These are phyloP conservation scores for Picea abies DNA, from an alignment of 83 land plant genomes.

Conservation along the genomic window DNA sequence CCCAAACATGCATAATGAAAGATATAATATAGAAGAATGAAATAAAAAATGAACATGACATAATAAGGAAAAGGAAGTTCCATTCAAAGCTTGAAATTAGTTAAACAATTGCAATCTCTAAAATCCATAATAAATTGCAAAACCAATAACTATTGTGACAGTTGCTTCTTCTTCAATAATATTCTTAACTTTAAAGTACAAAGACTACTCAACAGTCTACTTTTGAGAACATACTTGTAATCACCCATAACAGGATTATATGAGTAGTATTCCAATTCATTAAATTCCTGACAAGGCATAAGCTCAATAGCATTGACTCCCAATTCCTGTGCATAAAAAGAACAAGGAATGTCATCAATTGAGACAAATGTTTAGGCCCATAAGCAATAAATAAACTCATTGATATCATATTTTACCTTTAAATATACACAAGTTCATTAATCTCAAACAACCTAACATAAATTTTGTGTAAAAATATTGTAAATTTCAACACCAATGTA, in stretches of 20 bases:
- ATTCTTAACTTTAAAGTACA: not conserved
- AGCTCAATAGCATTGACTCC: slow-evolving; percentile 95
- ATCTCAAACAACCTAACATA: slow-evolving; percentile 3
- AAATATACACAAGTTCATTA: not conserved
- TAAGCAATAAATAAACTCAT: not conserved
- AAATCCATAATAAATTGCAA: not conserved
- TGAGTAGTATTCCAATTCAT: slow-evolving; percentile 85
- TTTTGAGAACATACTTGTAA: slow-evolving; percentile 59
- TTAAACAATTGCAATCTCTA: not conserved
- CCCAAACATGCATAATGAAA: not conserved
- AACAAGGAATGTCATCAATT: not conserved
- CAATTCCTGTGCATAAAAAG: slow-evolving; percentile 62
- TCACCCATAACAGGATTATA: slow-evolving; percentile 81
- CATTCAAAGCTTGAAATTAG: not conserved
- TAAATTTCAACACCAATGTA: not conserved
- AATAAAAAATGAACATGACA: not conserved
- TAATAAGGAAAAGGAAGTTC: not conserved
- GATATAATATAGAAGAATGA: not conserved
- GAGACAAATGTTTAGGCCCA: not conserved
- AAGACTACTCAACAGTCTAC: not conserved
- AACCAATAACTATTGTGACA: not conserved
- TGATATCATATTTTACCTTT: not conserved
- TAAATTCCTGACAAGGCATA: slow-evolving; percentile 98
- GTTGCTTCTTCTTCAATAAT: not conserved
- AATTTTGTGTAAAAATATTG: no score